Evolutionary conservation across 345 rosid species (phyloP).

Genomic region (Moricandia moricandioides): DNA sequence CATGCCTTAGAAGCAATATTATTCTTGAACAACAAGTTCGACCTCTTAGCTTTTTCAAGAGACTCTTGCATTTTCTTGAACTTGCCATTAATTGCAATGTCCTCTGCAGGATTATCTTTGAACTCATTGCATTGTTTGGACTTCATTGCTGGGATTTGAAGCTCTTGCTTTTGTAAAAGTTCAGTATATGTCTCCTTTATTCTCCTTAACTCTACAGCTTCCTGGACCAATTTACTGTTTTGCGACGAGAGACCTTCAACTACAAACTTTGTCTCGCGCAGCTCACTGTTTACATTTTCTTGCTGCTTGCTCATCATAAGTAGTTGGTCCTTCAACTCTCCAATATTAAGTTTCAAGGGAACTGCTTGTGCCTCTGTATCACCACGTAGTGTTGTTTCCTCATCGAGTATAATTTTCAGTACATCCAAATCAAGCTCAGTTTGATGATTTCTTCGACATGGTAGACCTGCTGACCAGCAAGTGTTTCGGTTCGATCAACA

Average conservation of each 20-base stretch:
- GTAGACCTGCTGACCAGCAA: too few species aligned
- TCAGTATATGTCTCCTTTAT: constrained; percentile 46
- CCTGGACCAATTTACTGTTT: constrained; percentile 60
- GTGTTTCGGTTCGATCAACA: too few species aligned
- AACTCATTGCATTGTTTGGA: constrained; percentile 52
- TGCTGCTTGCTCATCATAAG: constrained; percentile 42
- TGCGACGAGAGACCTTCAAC: constrained; percentile 83
- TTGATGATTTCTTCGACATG: too few species aligned
- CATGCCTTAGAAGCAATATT: constrained; percentile 58
- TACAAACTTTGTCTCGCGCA: constrained; percentile 62
- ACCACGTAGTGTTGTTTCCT: constrained; percentile 41
- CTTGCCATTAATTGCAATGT: constrained; percentile 48
- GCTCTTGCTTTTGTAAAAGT: constrained; percentile 54
- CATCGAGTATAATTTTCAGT: too few species aligned
- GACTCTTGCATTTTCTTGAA: constrained; percentile 84
- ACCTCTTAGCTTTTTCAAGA: constrained; percentile 74
- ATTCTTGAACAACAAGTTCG: constrained; percentile 65
- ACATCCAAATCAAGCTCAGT: too few species aligned
- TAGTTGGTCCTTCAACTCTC: constrained; percentile 39
- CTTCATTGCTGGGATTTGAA: constrained; percentile 51
- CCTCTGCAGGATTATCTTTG: constrained; percentile 42
- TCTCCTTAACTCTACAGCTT: constrained; percentile 62
- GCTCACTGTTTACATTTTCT: constrained; percentile 49
- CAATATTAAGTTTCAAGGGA: constrained; percentile 54
- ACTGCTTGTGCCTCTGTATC: constrained; percentile 48